These are phyloP conservation scores for Sugiyamaella qingdaonensis DNA, from an alignment of 805 yeast species.

Conservation along the genomic window DNA sequence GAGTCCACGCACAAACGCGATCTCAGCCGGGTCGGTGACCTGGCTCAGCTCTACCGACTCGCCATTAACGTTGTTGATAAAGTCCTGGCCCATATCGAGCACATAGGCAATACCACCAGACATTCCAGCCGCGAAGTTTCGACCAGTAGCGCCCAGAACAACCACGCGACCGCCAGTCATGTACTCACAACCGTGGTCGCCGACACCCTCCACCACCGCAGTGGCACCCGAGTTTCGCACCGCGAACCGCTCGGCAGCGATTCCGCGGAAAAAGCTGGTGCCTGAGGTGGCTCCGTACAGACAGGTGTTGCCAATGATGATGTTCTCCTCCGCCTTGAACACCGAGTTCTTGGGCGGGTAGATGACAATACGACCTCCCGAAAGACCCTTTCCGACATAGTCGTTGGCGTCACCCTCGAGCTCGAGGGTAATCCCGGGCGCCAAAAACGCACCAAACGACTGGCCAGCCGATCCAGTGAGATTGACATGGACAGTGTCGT, in stretches of 20 bases:
- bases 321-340: constrained; percentile 94
- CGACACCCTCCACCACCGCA: constrained; percentile 94
- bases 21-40: constrained; percentile 82
- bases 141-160: constrained; percentile 84
- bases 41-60: constrained; percentile 77
- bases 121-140: constrained; percentile 96
- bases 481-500: constrained; percentile 92
- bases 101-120: constrained; percentile 99
- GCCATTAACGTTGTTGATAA: constrained; percentile 69
- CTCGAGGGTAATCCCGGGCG: constrained; percentile 92
- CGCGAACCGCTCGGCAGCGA: constrained; percentile 97
- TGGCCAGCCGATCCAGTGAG: constrained; percentile 95
- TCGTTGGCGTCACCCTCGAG: constrained; percentile 97
- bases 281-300: constrained; percentile 98
- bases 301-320: constrained; percentile 95
- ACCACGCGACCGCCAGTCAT: constrained; percentile 99
- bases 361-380: constrained; percentile 90
- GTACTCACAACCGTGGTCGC: constrained; percentile 98
- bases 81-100: constrained; percentile 91
- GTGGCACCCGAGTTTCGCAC: constrained; percentile 98
- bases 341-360: constrained; percentile 82
- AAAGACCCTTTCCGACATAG: constrained; percentile 94
- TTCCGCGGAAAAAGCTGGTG: constrained; percentile 88
- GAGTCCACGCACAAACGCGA: constrained; percentile 88
- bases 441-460: constrained; percentile 96